Base-by-base conservation (phyloP, 805 yeast genomes). In the Hanseniaspora lindneri region DNA sequence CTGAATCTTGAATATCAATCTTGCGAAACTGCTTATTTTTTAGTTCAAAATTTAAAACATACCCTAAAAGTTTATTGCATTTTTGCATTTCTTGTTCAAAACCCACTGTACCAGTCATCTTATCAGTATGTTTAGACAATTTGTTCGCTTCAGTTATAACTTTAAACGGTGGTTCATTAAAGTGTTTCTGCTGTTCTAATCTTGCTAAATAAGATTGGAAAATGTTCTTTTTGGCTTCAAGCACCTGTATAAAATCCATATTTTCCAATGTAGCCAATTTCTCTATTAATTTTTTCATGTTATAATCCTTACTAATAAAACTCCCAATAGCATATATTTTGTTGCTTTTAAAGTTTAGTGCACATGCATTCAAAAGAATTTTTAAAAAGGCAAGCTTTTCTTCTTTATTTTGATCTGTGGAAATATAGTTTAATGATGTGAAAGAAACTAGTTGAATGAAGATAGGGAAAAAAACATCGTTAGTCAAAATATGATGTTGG, bases 1-100 rank as follows among this genome's bases (percentile, higher is more conserved):
- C 56, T 20, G 54, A 58, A 9, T 56, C 60, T 34, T 52, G 44
- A 19, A 52, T 55, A 25, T 51, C 55, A 25, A 52, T 52, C 17
- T 54, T 54, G 3, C 54, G 52, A 23, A 60, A 48, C 40, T 59
- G 40, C 52, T 55, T 51, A 21, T 55, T 55, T 33, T 59, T 58
- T 8, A 54, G 52, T 41, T 61, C 60, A 24, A 50, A 57, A 3
- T 61, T 62, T 39, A 58, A 56, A 19, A 39, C 23, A 32, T 39
- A 40, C 2, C 23, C 32, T 10, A n/a, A n/a, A n/a, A n/a, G 29
- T 27, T 27, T 27, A 8, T 27, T 8, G 29, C 29, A 9, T 27
- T 27, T 27, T 9, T 27, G 29, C 29, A 27, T 27, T n/a, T n/a
- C n/a, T n/a, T n/a, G n/a, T n/a, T n/a, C n/a, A n/a, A n/a, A n/a